Base-by-base conservation (phyloP, 352 stramenopile species). In the Pythium dissimile region DNA sequence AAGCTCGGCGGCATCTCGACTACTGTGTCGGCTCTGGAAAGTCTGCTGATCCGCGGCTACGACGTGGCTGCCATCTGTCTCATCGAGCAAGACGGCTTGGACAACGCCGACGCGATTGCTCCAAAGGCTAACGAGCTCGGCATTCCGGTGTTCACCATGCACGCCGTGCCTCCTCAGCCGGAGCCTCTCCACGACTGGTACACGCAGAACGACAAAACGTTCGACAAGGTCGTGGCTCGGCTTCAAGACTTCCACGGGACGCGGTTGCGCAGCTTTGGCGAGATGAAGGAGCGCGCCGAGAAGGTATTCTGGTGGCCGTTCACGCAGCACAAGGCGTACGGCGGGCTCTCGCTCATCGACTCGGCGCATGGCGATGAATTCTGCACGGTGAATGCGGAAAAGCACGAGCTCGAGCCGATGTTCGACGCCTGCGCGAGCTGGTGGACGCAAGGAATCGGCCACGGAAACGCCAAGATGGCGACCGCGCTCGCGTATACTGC, bases 1-100 rank as follows among this genome's bases (percentile, higher is more conserved):
- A 92, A 93, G 55, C 81, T 99, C 5, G 96, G 96, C 49, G 96
- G 96, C 7, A 98, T 98, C 59, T 97, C 94, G 38, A 86, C 84
- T 16, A 99, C 95, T 10, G 80, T 99, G 55, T 92, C 91, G 5
- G 84, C 94, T 12, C 67, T 98, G 5, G 96, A 99, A 62, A 94
- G 88, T 20, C 70, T 99, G 13, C 61, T 96, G 51, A 77, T 89
- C 58, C 83, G 96, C 18, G 84, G 95, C 10, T 98, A 98, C 66
- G 86, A 92, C 46, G 80, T 99, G 0, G 76, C 80, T 43, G 84
- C 80, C 2, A 74, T 95, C 47, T 92, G 84, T 37, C 44, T 95
- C 13, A 88, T 94, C 31, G 86, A 95, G 27, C 79, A 93, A 42
- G 79, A 91, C 56, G 64, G 66, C 9, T 51, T 92, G 20, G 68